Evolutionary conservation across 2,329 filamentous ascomycete genomes (phyloP), one percentile per base, ranked within the genome.

Genomic region (Aspergillus aculeatus): DNA sequence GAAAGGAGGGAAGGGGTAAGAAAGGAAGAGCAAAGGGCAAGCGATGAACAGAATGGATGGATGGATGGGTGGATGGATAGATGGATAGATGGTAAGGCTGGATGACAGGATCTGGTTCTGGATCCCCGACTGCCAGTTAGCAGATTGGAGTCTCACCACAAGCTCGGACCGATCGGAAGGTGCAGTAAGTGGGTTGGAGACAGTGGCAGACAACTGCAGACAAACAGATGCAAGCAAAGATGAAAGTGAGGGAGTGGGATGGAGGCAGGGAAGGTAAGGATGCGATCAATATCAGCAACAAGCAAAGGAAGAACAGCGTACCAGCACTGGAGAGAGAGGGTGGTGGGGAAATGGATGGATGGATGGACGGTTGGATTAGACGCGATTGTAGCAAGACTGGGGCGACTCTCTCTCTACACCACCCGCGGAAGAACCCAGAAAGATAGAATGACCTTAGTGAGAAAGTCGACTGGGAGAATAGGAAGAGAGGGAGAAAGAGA

Each of bases 61-160:
- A 32, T 32, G 31, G 31, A 47, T 48, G 47, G 23, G 23, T 23
- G 23, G 21, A 23, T 56, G 57, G 58, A 47, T 47, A 52, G 58
- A 31, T 38, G 59, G 35, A 53, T 48, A 64, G 54, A 52, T 29
- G 23, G 23, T 23, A 23, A 23, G 23, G 23, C 23, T 23, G 32
- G 12, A 35, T 35, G 32, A 29, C 26, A 29, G 51, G 38, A 41
- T 60, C 44, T 62, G 51, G 51, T 57, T 56, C 56, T 57, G 63
- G 60, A 61, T 52, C 62, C 62, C 59, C 62, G 50, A 51, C 54
- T 59, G 61, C 62, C 16, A 19, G 38, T 44, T 63, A 62, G 59
- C 64, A 53, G 59, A 59, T 29, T 61, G 57, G 56, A 62, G 57
- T 60, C 62, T 61, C 60, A 64, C 61, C 60, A 65, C 63, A 62